Evolutionary conservation across 2,329 filamentous ascomycete genomes (phyloP), one percentile per base, ranked within the genome.

Genomic region (Cladosporium austrohemisphaericum): DNA sequence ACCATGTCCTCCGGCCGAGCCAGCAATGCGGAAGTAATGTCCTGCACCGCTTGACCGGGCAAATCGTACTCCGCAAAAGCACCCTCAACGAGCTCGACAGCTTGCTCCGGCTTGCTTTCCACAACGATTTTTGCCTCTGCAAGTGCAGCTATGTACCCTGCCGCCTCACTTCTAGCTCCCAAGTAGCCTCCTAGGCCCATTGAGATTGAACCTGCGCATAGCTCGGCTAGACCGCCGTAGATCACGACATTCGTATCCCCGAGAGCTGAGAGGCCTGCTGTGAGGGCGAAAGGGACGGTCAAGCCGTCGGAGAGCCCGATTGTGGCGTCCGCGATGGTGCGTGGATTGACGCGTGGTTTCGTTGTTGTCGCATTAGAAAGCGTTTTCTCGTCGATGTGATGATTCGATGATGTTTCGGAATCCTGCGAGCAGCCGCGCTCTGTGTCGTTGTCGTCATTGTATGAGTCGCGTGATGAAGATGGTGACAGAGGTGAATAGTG

Each of bases 121-220:
- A 76, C 70, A 13, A 73, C 59, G 0, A 68, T 55, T 49, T 64
- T 62, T 20, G 71, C 73, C 54, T 75, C 69, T 20, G 67, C 63
- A 25, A 73, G 66, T n/a, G 69, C 71, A 9, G 73, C 63, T 51
- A 68, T 55, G 54, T 76, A 76, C 5, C 72, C 73, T 61, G 68
- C 76, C 67, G 70, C 68, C 68, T 78, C 75, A 55, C 72, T 72
- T 56, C 73, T 75, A 2, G 74, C 71, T 11, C 73, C 75, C 3
- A 72, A 56, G 52, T 69, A 70, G 2, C 69, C 70, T 13, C 70
- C 70, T 1, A 72, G 55, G 0, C 69, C 70, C 70, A 72, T 72
- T 4, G 63, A 67, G 26, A 72, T 69, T 1, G 65, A 66, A 2
- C 70, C 70, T 7, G 69, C 70, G 16, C 66, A 62, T 7, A 72